Evolutionary conservation across 176 grass and related monocot genomes (phyloP).

Genomic region (Panicum miliaceum): DNA sequence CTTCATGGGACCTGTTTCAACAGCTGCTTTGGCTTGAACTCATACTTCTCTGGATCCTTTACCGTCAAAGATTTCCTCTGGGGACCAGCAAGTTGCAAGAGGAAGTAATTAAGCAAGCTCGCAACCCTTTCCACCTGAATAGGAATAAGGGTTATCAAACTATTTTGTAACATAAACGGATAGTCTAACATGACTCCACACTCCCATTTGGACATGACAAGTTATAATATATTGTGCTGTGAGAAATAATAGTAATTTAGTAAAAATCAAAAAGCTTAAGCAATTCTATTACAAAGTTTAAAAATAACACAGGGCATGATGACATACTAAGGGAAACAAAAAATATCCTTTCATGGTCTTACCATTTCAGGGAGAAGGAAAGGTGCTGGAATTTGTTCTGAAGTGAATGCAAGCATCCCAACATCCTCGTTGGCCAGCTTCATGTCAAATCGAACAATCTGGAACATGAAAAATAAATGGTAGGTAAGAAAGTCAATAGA

Average conservation of each 20-base stretch:
- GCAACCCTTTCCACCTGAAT: conserved; percentile 95
- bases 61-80: conserved; percentile 97
- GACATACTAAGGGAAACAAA: conserved; percentile 3
- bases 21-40: conserved; percentile 91
- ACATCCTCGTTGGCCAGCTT: conserved; percentile 99
- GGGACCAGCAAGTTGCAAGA: conserved; percentile 95
- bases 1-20: conserved; percentile 75
- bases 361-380: conserved; percentile 98
- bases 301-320: background rate
- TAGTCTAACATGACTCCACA: background rate
- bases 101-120: conserved; percentile 98
- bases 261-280: background rate
- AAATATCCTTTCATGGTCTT: conserved; percentile 33
- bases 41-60: conserved; percentile 99
- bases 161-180: background rate
- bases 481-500: conserved; percentile 26
- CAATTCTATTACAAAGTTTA: background rate
- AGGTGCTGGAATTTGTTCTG: conserved; percentile 97
- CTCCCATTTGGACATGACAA: conserved; percentile 12
- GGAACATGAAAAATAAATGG: conserved; percentile 57
- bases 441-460: conserved; percentile 97
- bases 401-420: conserved; percentile 95
- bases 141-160: conserved; percentile 5
- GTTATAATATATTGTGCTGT: background rate
- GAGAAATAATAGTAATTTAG: conserved; percentile 18